These are phyloP conservation scores for Pleurotus eryngii DNA, from an alignment of 768 basidiomycete genomes.

Conservation along the genomic window DNA sequence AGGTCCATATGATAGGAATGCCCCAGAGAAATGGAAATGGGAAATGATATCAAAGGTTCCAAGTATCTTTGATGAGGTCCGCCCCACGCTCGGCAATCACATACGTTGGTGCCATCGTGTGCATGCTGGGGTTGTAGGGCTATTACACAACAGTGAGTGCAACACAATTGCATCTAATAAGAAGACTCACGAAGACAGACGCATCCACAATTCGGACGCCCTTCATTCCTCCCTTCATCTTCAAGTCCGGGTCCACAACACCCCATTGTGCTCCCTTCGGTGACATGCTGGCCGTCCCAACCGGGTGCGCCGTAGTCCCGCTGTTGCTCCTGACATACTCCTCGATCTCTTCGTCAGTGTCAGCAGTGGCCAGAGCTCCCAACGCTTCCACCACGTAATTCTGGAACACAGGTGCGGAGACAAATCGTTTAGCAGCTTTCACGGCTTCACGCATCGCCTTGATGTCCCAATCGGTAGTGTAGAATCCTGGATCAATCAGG, in stretches of 20 bases:
- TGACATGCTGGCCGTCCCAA: conserved; percentile 28
- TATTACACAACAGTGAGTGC: neutral
- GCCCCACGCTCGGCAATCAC: neutral
- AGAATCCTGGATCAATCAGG: conserved; percentile 21
- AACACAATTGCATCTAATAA: no score
- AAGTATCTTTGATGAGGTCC: neutral
- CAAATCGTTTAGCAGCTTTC: conserved; percentile 19
- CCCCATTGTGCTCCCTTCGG: conserved; percentile 21
- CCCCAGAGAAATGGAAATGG: no score
- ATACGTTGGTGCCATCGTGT: neutral
- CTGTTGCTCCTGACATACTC: conserved; percentile 17
- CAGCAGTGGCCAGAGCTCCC: conserved; percentile 17
- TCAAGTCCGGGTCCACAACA: conserved; percentile 32
- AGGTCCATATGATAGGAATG: no score
- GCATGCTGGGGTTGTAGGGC: neutral
- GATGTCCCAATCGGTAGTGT: conserved; percentile 19
- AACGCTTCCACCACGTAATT: conserved; percentile 21
- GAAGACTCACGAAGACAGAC: conserved; percentile 28
- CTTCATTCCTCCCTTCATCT: conserved; percentile 23
- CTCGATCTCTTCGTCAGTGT: conserved; percentile 22
- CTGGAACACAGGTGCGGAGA: conserved; percentile 23
- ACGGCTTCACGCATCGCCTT: conserved; percentile 25
- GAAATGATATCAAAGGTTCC: neutral
- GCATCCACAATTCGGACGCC: conserved; percentile 37
- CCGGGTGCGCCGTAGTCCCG: conserved; percentile 22